Evolutionary conservation across 2,329 filamentous ascomycete species (phyloP), one percentile per base, ranked within the genome.

Genomic region (Seiridium cupressi): DNA sequence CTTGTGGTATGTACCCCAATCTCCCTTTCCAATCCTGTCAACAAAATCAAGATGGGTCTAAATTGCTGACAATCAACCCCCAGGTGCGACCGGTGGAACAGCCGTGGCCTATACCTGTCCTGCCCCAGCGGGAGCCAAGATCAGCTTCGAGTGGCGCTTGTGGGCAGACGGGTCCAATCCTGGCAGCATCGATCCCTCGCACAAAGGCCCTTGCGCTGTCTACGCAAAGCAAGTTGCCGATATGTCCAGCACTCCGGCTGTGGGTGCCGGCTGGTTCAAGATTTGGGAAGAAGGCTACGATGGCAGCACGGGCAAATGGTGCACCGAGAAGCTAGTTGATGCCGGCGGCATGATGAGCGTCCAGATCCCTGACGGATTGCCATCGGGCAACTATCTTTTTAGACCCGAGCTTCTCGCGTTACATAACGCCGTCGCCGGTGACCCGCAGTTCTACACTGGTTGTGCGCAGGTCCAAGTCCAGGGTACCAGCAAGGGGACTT

Each of bases 201-300:
- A 71, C 26, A 72, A 72, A 70, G 90, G 90, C 0, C 88, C 90
- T 54, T 91, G 89, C 68, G 83, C 89, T 35, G 83, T 92, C 32
- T 93, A 92, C 73, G 78, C 91, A 76, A 92, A 92, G 77, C 84
- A 85, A 68, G 83, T 92, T 1, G 74, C 78, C 64, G 80, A 86
- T 60, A 85, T 87, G 61, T 75, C 75, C 10, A 71, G 70, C 31
- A 76, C 80, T 63, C 72, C 82, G 10, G 85, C 85, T 55, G 76
- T 81, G 32, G 89, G 89, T 4, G 76, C 79, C 55, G 89, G 89
- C 44, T 93, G 90, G 90, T 90, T 93, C 81, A 92, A 92, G 80
- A 84, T 93, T 70, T 91, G 83, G 79, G 83, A 90, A 60, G 81
- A 88, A 56, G 88, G 87, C 51, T 91, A 89, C 73, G 80, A 90